These are phyloP conservation scores for Asterophora parasitica DNA, from an alignment of 768 basidiomycete species.

Conservation along the genomic window DNA sequence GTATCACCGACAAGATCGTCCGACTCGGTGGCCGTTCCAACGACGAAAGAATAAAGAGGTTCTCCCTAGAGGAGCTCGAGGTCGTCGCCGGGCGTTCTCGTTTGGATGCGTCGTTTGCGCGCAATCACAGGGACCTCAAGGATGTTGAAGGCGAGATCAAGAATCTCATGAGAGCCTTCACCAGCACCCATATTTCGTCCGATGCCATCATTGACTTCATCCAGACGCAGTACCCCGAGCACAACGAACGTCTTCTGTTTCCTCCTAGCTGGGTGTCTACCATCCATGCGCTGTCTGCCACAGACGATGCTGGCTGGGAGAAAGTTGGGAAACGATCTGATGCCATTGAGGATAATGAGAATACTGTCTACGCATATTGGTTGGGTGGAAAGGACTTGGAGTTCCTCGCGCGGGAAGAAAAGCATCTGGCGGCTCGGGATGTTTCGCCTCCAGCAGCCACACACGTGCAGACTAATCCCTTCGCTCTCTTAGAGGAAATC, in stretches of 20 bases:
- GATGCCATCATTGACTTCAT: constrained; percentile 39
- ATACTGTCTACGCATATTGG: constrained; percentile 50
- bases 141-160: constrained; percentile 41
- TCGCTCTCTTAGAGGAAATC: neutral
- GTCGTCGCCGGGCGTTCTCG: constrained; percentile 34
- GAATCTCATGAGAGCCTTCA: constrained; percentile 39
- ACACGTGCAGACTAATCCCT: neutral
- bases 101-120: constrained; percentile 29
- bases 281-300: constrained; percentile 6
- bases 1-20: constrained; percentile 59
- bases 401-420: constrained; percentile 31
- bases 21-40: constrained; percentile 64
- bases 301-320: constrained; percentile 29
- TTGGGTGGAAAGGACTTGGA: constrained; percentile 38
- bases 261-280: constrained; percentile 48
- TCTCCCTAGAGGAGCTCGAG: constrained; percentile 58
- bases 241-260: constrained; percentile 32
- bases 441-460: neutral
- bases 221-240: constrained; percentile 41
- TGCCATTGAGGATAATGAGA: constrained; percentile 15
- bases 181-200: constrained; percentile 28
- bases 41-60: constrained; percentile 57
- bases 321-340: constrained; percentile 22
- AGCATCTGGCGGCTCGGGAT: neutral
- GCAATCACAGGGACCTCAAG: constrained; percentile 38